Base-by-base conservation (phyloP, 2,329 filamentous ascomycete genomes). In the Calycina marina region DNA sequence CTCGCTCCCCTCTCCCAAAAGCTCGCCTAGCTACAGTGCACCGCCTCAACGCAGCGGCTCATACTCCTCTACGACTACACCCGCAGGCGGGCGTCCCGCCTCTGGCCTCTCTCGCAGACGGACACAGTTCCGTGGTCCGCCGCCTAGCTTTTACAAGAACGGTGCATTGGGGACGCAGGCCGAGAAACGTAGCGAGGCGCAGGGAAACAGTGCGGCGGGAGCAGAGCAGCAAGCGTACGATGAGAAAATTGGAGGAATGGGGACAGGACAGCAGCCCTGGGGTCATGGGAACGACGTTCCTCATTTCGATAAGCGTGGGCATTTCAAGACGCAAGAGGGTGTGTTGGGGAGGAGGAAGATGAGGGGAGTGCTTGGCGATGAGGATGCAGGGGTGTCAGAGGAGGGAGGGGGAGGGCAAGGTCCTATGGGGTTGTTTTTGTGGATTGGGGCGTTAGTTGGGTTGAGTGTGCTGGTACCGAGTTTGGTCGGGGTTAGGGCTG, bases 131-230 rank as follows among this genome's bases (percentile, higher is more conserved):
- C 71, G 70, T 13, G 88, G 88, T 0, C 88, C 90, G 3, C 86
- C 90, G 31, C 86, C 88, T 0, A 82, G 74, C 41, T 96, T 94
- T 60, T 94, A 84, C 56, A 69, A 77, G 12, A 75, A 68, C 39
- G 85, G 84, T 4, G 83, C 80, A 3, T 92, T 84, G 68, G 82
- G 81, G 29, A 54, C 59, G 3, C 70, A 81, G 37, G 52, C 58
- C 2, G 67, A 67, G 20, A 79, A 78, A 57, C 55, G 73, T 22
- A 56, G 57, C 33, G 62, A 63, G 20, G 65, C 66, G 27, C 66
- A 72, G 27, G 52, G 40, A 4, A 35, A 40, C 14, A 32, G 37
- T 28, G 24, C 48, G 24, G 32, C 40, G 4, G 32, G 37, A 6
- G 36, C 32, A 22, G 35, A 38, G n/a, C 29, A 31, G 4, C 32